These are phyloP conservation scores for Solanum hybrid DNA, from an alignment of 305 asterid genomes.

Conservation along the genomic window DNA sequence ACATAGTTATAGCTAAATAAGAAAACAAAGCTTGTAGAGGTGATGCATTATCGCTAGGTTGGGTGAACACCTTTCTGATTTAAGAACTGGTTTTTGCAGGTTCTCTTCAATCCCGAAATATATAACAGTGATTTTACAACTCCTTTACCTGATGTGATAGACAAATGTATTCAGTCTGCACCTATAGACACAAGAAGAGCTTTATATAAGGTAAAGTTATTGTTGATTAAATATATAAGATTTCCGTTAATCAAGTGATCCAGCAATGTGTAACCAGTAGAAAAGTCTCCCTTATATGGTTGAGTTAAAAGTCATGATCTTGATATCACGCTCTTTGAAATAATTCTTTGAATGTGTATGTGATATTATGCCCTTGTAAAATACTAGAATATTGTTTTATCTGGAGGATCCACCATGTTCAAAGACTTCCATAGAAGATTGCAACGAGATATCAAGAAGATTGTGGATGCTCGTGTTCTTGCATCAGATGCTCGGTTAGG, in stretches of 20 bases:
- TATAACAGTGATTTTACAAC: conserved; percentile 52
- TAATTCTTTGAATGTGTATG: neutral
- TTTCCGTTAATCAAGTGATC: neutral
- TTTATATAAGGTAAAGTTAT: conserved; percentile 60
- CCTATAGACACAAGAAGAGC: conserved; percentile 98
- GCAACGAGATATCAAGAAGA: conserved; percentile 81
- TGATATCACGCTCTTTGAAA: neutral
- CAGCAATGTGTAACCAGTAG: neutral
- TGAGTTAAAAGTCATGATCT: neutral
- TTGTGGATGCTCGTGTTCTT: conserved; percentile 71
- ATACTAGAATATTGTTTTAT: conserved; percentile 72
- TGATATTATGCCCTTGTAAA: neutral
- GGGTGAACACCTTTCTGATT: neutral
- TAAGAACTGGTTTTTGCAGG: conserved; percentile 33
- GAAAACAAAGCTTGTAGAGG: neutral
- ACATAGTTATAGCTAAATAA: neutral
- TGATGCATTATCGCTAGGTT: neutral
- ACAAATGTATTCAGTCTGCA: conserved; percentile 91
- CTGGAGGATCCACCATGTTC: conserved; percentile 97
- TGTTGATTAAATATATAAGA: neutral
- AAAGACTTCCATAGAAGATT: conserved; percentile 81
- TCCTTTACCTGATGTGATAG: conserved; percentile 75
- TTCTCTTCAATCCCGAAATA: conserved; percentile 89
- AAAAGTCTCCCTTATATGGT: neutral
- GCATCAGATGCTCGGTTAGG: conserved; percentile 57